Percentiles rank a stretch among this genome's conserved stretches.
These are phyloP conservation scores for Breynia disticha DNA, from an alignment of 441 rosid species.

Conservation along the genomic window DNA sequence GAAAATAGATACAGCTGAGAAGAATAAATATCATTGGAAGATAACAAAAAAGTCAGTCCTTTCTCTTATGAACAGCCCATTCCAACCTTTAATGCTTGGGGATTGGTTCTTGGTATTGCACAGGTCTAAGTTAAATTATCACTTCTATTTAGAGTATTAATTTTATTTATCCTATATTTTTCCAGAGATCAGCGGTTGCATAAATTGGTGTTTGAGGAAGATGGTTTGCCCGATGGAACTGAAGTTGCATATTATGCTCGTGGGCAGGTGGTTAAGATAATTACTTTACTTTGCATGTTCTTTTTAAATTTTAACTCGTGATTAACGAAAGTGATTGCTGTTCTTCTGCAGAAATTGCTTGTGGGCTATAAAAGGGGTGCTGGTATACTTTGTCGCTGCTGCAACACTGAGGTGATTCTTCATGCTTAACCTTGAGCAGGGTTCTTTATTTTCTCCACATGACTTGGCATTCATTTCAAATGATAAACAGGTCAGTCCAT, in stretches of 20 bases:
- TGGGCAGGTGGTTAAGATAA: conserved; percentile 49
- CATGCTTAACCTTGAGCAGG: conserved; percentile 11
- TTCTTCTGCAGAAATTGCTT: conserved; percentile 67
- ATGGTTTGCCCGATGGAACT: conserved; percentile 77
- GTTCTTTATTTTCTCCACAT: conserved; percentile 7
- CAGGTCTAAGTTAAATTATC: conserved; percentile 2
- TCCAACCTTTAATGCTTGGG: background rate
- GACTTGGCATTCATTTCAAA: conserved; percentile 11
- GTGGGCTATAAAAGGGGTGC: conserved; percentile 80
- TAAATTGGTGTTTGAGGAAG: conserved; percentile 62
- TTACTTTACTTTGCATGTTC: conserved; percentile 12
- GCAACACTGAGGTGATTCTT: conserved; percentile 75
- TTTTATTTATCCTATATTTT: conserved; percentile 15
- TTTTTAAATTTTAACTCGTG: conserved; percentile 9
- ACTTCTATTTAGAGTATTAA: conserved; percentile 12
- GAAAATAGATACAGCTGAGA: conserved; percentile 26
- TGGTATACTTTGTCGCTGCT: conserved; percentile 84
- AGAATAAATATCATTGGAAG: conserved; percentile 42
- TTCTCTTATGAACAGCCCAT: background rate
- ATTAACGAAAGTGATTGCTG: conserved; percentile 12
- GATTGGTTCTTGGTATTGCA: conserved; percentile 12
- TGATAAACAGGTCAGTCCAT: conserved; percentile 86
- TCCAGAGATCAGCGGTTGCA: conserved; percentile 69
- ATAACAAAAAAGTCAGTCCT: conserved; percentile 38
- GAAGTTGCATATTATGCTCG: conserved; percentile 74